These are phyloP conservation scores for Prototheca stagnorum DNA, from an alignment of 163 green algal species.

Conservation along the genomic window DNA sequence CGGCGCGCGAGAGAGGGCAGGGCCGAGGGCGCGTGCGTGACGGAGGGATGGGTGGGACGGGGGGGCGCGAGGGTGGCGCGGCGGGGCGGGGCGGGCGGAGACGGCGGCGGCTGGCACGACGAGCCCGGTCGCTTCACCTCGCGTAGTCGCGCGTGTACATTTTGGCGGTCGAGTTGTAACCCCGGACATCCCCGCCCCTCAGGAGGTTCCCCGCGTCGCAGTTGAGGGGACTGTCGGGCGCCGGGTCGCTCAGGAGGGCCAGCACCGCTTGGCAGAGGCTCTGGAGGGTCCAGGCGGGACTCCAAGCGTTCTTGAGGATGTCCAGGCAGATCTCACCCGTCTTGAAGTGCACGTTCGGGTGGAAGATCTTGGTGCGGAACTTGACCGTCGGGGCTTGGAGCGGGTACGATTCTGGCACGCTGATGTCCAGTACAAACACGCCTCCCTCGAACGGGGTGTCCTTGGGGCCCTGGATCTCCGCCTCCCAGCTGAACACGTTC, in stretches of 20 bases:
- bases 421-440: conserved; percentile 64
- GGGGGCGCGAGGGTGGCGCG: too few relatives aligned
- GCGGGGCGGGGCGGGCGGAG: too few relatives aligned
- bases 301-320: conserved; percentile 93
- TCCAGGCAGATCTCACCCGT: conserved; percentile 97
- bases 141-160: conserved; percentile 67
- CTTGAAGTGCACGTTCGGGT: conserved; percentile 97
- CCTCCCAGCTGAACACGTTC: conserved; percentile 66
- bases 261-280: conserved; percentile 78
- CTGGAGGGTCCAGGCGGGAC: conserved; percentile 84
- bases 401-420: conserved; percentile 82
- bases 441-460: conserved; percentile 80
- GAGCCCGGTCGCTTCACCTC: conserved; percentile 1
- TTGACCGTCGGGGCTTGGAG: conserved; percentile 60
- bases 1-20: too few relatives aligned
- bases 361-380: conserved; percentile 91
- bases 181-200: conserved; percentile 48
- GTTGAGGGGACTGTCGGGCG: conserved; percentile 81
- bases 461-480: conserved; percentile 53
- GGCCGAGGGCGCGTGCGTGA: too few relatives aligned
- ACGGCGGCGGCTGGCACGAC: too few relatives aligned
- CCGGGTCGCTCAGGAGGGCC: conserved; percentile 70
- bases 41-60: too few relatives aligned
- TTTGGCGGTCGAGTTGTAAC: conserved; percentile 68
- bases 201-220: conserved; percentile 86